phyloP scores from a whole-genome alignment of 2,329 filamentous ascomycete species.

The Aspergillus bombycis region DNA sequence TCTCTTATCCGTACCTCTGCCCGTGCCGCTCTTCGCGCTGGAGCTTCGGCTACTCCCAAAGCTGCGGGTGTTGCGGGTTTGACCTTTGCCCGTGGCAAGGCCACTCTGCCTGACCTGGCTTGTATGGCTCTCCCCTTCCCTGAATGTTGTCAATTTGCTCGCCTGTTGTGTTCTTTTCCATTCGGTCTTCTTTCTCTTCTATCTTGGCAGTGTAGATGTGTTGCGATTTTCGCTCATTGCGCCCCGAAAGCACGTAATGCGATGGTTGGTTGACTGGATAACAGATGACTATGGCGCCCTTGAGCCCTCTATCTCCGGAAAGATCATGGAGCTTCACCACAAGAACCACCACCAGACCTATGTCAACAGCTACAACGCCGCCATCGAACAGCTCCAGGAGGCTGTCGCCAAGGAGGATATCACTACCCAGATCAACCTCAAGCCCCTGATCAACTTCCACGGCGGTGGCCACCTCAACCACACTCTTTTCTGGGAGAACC shows the following conservation, averaged over 20 bases:
- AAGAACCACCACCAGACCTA: conserved; percentile 94
- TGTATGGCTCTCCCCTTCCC: conserved; percentile 55
- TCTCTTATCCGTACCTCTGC: conserved; percentile 73
- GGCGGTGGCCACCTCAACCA: conserved; percentile 67
- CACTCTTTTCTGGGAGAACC: conserved; percentile 69
- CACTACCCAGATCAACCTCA: conserved; percentile 59
- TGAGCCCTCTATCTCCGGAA: conserved; percentile 78
- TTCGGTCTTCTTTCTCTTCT: not conserved
- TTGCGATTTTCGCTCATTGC: not conserved
- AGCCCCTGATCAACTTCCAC: conserved; percentile 67
- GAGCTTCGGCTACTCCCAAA: conserved; percentile 57
- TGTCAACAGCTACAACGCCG: conserved; percentile 84
- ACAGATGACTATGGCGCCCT: conserved; percentile 95
- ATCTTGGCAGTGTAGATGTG: not conserved
- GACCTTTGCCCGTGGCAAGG: conserved; percentile 83
- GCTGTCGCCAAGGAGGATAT: conserved; percentile 59
- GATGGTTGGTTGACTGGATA: conserved; percentile 12
- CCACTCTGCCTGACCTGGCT: conserved; percentile 84
- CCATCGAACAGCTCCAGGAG: conserved; percentile 70
- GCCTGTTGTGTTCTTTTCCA: not conserved
- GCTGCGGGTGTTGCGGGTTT: conserved; percentile 68
- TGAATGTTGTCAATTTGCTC: not conserved
- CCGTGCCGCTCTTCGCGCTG: conserved; percentile 72
- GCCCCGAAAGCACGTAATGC: not conserved
- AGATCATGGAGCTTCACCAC: conserved; percentile 97